phyloP scores from a whole-genome alignment of 2,329 filamentous ascomycete genomes.

The Penicillium sp. region DNA sequence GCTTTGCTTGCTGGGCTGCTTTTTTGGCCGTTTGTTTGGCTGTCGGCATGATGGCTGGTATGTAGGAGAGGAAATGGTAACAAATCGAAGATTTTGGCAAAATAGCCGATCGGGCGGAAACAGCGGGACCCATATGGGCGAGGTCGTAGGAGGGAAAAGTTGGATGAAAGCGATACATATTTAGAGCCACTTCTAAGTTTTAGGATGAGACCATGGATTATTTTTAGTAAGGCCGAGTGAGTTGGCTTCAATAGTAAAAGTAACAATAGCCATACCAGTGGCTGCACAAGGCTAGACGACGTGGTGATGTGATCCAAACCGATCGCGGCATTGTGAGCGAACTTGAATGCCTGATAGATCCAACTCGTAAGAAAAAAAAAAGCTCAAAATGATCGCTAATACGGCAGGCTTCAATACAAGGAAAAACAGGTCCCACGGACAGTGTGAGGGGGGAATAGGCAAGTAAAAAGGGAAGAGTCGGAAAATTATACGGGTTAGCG shows the following conservation, averaged over 20 bases:
- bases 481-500: slow-evolving; percentile 29
- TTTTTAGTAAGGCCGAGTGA: not conserved
- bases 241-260: not conserved
- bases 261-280: not conserved
- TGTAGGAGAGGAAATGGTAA: too few relatives aligned
- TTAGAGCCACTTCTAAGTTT: too few relatives aligned
- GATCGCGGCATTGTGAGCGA: not conserved
- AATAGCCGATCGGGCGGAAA: too few relatives aligned
- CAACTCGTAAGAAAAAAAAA: slow-evolving; percentile 21
- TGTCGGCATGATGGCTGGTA: too few relatives aligned
- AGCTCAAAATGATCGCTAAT: slow-evolving; percentile 35
- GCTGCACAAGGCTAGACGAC: not conserved
- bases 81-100: too few relatives aligned
- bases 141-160: too few relatives aligned
- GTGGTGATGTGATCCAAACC: not conserved
- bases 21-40: too few relatives aligned
- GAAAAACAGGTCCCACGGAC: slow-evolving; percentile 15
- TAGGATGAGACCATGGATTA: not conserved
- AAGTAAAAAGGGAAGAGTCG: slow-evolving; percentile 12
- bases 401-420: slow-evolving; percentile 26
- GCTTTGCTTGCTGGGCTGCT: too few relatives aligned
- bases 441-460: slow-evolving; percentile 6
- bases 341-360: slow-evolving; percentile 26
- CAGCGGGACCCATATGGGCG: too few relatives aligned
- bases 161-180: too few relatives aligned